These are phyloP conservation scores for Neurospora africana DNA, from an alignment of 495 filamentous ascomycete species.

Conservation along the genomic window DNA sequence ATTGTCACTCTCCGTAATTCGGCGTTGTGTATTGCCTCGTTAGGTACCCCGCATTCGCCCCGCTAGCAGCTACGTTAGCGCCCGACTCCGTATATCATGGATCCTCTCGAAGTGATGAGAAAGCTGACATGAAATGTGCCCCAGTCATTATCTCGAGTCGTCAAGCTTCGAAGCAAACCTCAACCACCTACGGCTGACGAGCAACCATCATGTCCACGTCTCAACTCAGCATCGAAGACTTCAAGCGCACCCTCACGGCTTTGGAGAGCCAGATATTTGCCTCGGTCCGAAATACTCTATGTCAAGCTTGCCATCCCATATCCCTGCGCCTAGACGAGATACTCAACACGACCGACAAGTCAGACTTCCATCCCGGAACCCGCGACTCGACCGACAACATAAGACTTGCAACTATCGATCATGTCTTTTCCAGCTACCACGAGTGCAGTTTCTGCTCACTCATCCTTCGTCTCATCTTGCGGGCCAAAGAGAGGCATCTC, in stretches of 20 bases:
- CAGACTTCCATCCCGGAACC: neutral
- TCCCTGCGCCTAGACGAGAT: neutral
- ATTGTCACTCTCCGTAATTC: neutral
- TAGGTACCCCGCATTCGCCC: neutral
- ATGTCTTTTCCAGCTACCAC: neutral
- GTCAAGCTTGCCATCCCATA: neutral
- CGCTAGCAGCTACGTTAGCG: neutral
- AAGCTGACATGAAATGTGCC: neutral
- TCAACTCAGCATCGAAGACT: neutral
- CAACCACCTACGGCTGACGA: neutral
- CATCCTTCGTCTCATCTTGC: neutral
- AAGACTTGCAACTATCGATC: neutral
- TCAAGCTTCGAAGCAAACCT: neutral
- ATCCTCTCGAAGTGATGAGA: neutral
- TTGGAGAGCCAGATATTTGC: neutral
- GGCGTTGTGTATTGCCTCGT: neutral
- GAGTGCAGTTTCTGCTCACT: neutral
- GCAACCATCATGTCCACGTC: neutral
- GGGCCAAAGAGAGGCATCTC: neutral
- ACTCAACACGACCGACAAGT: neutral
- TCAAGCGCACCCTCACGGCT: neutral
- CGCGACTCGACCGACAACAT: neutral
- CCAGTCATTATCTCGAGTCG: neutral
- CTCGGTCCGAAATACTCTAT: neutral
- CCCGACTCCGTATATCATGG: neutral